Evolutionary conservation across 108 stramenopile species (phyloP).

Genomic region (Skeletonema tropicum): DNA sequence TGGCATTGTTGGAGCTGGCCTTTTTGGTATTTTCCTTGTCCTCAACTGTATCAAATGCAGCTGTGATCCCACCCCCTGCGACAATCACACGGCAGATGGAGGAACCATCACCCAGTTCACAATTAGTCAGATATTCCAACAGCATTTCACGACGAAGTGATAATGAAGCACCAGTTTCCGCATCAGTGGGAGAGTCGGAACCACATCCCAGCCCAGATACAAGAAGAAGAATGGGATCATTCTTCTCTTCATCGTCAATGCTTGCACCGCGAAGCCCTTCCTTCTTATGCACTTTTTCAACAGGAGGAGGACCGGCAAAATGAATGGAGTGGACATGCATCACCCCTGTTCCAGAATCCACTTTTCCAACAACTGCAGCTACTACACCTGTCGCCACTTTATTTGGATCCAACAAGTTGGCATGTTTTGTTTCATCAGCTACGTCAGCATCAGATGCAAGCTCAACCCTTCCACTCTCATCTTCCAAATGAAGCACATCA

Average conservation of each 20-base stretch:
- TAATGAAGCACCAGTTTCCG: constrained; percentile 48
- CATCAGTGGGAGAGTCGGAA: constrained; percentile 34
- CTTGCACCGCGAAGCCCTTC: constrained; percentile 5
- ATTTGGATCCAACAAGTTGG: constrained; percentile 38
- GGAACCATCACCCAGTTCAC: constrained; percentile 50
- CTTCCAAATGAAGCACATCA: constrained; percentile 79
- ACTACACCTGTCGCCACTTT: constrained; percentile 72
- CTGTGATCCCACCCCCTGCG: constrained; percentile 60
- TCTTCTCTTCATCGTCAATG: constrained; percentile 5
- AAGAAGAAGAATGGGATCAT: constrained; percentile 56
- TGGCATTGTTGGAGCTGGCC: constrained; percentile 15
- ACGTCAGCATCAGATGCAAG: constrained; percentile 28
- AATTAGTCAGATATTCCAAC: constrained; percentile 70
- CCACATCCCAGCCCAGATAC: constrained; percentile 78
- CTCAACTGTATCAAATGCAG: constrained; percentile 5
- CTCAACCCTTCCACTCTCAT: constrained; percentile 82
- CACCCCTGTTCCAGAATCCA: constrained; percentile 56
- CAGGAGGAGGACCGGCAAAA: constrained; percentile 51
- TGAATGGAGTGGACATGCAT: constrained; percentile 67
- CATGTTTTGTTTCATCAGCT: constrained; percentile 13
- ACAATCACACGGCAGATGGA: constrained; percentile 71
- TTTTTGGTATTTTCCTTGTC: constrained; percentile 12
- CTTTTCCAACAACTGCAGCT: constrained; percentile 67
- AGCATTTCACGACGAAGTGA: constrained; percentile 78
- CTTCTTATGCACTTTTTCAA: background rate